Evolutionary conservation across 345 rosid genomes (phyloP).

Genomic region (Brassica carinata): DNA sequence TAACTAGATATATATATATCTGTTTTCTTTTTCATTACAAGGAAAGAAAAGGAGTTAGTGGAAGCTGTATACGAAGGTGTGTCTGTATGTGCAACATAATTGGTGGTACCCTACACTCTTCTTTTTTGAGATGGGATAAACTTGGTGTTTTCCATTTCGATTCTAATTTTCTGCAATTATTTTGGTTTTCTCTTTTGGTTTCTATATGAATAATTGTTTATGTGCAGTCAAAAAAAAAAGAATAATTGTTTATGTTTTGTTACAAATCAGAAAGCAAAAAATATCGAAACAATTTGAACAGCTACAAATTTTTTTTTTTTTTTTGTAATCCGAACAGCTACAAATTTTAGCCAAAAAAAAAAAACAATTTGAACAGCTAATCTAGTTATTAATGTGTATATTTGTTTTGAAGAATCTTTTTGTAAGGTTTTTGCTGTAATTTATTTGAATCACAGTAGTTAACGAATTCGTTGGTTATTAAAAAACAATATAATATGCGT

Average conservation of each 20-base stretch:
- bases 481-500: not conserved
- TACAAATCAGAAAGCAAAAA: not conserved
- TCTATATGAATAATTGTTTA: slow-evolving; percentile 3
- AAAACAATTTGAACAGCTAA: not conserved
- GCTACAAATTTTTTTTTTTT: not conserved
- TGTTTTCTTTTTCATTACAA: not conserved
- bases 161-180: slow-evolving; percentile 15
- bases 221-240: too few species aligned
- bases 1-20: not conserved
- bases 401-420: not conserved
- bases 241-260: not conserved
- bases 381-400: not conserved
- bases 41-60: slow-evolving; percentile 31
- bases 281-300: not conserved
- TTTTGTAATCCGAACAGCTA: too few species aligned
- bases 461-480: not conserved
- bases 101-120: slow-evolving; percentile 15
- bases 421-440: not conserved
- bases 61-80: slow-evolving; percentile 26
- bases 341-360: too few species aligned
- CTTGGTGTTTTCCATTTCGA: slow-evolving; percentile 19
- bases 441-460: not conserved
- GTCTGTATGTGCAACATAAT: slow-evolving; percentile 30
- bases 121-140: slow-evolving; percentile 11
- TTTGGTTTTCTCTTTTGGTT: slow-evolving; percentile 8